These are phyloP conservation scores for Dendrocalamus sinicus DNA, from an alignment of 176 grass and related monocot genomes.

Conservation along the genomic window DNA sequence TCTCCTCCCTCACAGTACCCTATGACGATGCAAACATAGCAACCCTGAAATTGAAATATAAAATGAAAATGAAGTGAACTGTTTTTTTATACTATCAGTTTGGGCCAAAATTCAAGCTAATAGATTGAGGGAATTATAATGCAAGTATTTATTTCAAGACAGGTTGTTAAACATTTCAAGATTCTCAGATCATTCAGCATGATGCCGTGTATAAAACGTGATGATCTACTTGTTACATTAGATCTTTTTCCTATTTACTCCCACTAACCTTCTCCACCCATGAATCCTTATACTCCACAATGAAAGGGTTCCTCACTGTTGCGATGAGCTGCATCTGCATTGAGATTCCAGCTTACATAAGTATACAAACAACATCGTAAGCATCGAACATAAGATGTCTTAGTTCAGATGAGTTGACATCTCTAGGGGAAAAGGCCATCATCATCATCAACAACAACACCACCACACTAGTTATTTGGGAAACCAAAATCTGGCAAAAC, in stretches of 20 bases:
- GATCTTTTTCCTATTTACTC: not conserved
- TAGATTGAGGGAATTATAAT: not conserved
- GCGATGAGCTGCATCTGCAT: constrained; percentile 88
- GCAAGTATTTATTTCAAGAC: not conserved
- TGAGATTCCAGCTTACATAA: constrained; percentile 19
- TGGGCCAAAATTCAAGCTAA: not conserved
- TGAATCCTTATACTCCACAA: constrained; percentile 93
- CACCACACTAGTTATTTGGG: not conserved
- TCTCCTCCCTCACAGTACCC: constrained; percentile 90
- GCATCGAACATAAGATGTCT: not conserved
- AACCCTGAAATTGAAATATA: constrained; percentile 64
- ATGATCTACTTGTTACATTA: not conserved
- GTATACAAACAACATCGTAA: constrained; percentile 6
- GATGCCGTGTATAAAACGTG: not conserved
- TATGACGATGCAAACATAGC: constrained; percentile 86
- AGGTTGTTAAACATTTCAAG: not conserved
- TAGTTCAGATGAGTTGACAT: constrained; percentile 25
- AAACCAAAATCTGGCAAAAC: constrained; percentile 33
- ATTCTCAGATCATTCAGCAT: not conserved
- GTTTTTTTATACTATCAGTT: not conserved
- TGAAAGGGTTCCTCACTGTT: constrained; percentile 83
- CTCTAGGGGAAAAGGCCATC: not conserved
- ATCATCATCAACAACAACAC: constrained; percentile 21
- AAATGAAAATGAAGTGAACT: constrained; percentile 12
- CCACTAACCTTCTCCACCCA: constrained; percentile 86